phyloP scores from a whole-genome alignment of 1,284 basidiomycete genomes.

The Rhodotorula sp. region DNA sequence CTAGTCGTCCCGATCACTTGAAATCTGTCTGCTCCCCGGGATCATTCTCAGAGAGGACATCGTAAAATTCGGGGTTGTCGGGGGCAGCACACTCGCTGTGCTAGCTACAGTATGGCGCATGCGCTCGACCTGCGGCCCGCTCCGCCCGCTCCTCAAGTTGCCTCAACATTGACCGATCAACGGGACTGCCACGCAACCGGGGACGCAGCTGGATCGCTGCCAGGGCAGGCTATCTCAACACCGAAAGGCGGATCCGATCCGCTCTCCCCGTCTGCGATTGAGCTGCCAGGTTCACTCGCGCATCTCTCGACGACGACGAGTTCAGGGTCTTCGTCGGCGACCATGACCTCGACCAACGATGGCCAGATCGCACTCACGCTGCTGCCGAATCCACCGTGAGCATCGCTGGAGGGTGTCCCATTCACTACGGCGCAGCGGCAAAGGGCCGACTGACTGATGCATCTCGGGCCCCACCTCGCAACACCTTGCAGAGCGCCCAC shows the following conservation, averaged over 20 bases:
- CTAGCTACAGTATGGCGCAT: background rate
- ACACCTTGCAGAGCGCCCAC: slow-evolving; percentile 8
- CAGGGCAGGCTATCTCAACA: background rate
- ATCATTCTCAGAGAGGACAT: no score
- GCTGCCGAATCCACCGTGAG: slow-evolving; percentile 27
- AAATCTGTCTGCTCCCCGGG: no score
- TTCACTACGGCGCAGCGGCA: no score
- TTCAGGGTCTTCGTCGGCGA: no score
- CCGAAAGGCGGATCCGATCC: no score
- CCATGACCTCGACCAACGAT: background rate
- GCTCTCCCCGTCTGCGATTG: no score
- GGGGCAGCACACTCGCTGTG: no score
- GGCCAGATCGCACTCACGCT: slow-evolving; percentile 12
- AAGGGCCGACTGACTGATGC: background rate
- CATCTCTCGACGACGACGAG: background rate
- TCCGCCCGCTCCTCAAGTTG: background rate
- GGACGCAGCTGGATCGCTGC: background rate
- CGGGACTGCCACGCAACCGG: background rate
- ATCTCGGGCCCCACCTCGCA: background rate
- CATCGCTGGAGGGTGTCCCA: no score
- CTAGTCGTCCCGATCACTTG: no score
- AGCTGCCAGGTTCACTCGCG: no score
- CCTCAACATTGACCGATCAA: background rate
- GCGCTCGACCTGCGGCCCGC: slow-evolving; percentile 1
- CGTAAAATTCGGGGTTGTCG: no score